Percentiles rank a stretch among this genome's conserved stretches.
These are phyloP conservation scores for Dalbergia oliveri DNA, from an alignment of 306 rosid genomes.

Conservation along the genomic window DNA sequence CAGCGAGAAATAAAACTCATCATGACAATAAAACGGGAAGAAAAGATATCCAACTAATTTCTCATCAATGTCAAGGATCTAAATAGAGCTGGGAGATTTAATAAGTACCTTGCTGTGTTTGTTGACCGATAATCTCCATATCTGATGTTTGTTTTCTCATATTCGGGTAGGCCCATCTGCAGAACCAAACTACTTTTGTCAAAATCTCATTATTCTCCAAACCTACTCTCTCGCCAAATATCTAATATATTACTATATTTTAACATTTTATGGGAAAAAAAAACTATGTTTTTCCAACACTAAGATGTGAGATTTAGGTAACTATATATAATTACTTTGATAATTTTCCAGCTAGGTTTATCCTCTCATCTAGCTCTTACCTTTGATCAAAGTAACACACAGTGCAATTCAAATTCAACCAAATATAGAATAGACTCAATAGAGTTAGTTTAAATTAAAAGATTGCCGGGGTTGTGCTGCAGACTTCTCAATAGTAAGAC, in stretches of 20 bases:
- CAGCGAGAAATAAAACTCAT: slow-evolving; percentile 19
- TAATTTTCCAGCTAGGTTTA: background rate
- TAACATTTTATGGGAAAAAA: slow-evolving; percentile 1
- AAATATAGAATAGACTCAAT: background rate
- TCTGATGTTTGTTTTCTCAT: slow-evolving; percentile 72
- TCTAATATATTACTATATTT: background rate
- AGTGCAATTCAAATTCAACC: background rate
- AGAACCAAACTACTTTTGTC: slow-evolving; percentile 38
- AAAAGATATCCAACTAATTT: background rate
- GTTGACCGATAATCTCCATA: slow-evolving; percentile 73
- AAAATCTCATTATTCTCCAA: slow-evolving; percentile 34
- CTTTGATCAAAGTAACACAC: background rate
- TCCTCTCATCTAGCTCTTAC: background rate
- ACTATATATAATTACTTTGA: background rate
- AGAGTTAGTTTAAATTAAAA: background rate
- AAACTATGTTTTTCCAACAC: background rate
- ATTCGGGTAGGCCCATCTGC: slow-evolving; percentile 76
- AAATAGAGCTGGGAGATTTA: background rate
- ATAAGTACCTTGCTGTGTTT: slow-evolving; percentile 62
- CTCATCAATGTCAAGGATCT: slow-evolving; percentile 19
- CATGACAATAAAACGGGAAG: background rate
- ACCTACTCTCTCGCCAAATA: background rate
- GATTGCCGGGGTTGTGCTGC: slow-evolving; percentile 14
- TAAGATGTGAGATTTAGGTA: background rate
- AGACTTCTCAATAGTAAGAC: background rate